Evolutionary conservation across 306 rosid genomes (phyloP), one percentile per base, ranked within the genome.

Genomic region (Hylodesmum podocarpum): DNA sequence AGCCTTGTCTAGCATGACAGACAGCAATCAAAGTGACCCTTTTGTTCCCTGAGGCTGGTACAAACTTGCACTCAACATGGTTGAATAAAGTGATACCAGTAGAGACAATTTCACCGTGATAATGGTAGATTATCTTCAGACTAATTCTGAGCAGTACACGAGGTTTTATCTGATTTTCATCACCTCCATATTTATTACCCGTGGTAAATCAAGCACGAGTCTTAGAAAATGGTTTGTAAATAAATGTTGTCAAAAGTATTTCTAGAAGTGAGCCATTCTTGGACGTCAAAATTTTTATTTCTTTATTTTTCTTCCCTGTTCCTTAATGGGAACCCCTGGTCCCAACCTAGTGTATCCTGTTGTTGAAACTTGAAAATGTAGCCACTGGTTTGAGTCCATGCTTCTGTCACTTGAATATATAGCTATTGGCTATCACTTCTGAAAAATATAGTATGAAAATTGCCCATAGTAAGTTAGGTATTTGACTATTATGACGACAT

Each of bases 1-100:
- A 25, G 37, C 72, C 67, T 39, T 50, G 51, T 58, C 75, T 77
- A 37, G 51, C 47, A 44, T 21, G 53, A 18, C 43, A 29, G 71
- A 81, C 31, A 49, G 31, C 79, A 69, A 74, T 62, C 73, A 37
- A 62, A 31, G 75, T 78, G 79, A 29, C 70, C 13, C 5, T 37
- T 62, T 62, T 68, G 75, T 83, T 73, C 19, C 8, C 73, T 5
- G 75, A 53, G 73, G 53, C 33, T 59, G 44, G 57, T 61, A 22
- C 36, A 33, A 57, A 72, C 54, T 24, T 76, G 71, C 55, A 51
- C 21, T 24, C 9, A 5, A 37, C 16, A 36, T 51, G 10, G 66
- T 34, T 46, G 33, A 24, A 64, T 73, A 72, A 72, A 27, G 36
- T 71, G 2, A 57, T 57, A 13, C 33, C 28, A 65, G n/a, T 58